These are phyloP conservation scores for Chalaropsis ovoidea DNA, from an alignment of 2,329 filamentous ascomycete genomes.

Conservation along the genomic window DNA sequence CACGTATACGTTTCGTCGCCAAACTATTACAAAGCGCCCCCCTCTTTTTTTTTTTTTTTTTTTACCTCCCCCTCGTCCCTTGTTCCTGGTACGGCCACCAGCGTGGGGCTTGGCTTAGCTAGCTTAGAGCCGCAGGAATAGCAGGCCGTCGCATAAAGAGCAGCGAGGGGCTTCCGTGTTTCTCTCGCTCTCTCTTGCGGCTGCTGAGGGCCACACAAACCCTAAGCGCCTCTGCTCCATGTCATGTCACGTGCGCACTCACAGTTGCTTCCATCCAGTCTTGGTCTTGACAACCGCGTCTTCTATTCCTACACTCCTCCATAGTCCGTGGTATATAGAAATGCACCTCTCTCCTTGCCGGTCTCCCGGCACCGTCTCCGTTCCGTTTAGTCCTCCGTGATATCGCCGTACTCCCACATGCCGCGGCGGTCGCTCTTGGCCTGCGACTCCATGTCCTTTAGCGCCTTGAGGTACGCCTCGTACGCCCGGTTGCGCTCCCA, in stretches of 20 bases:
- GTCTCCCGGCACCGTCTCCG: neutral
- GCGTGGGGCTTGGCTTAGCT: too few species aligned
- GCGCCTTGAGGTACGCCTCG: slow-evolving; percentile 56
- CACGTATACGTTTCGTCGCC: neutral
- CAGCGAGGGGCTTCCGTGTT: neutral
- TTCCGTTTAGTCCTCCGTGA: slow-evolving; percentile 66
- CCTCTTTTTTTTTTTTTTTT: neutral
- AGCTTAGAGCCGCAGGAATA: slow-evolving; percentile 17
- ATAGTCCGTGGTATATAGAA: slow-evolving; percentile 9
- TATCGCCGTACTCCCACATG: slow-evolving; percentile 97
- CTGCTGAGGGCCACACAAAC: too few species aligned
- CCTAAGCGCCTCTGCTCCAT: too few species aligned
- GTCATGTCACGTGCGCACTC: neutral
- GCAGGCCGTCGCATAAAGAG: slow-evolving; percentile 13
- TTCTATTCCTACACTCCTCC: neutral
- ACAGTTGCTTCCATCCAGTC: neutral
- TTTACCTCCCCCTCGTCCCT: neutral
- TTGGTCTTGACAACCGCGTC: neutral
- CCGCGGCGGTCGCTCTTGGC: slow-evolving; percentile 73
- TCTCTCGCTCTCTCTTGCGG: too few species aligned
- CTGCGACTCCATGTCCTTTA: slow-evolving; percentile 62
- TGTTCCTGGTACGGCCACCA: slow-evolving; percentile 5
- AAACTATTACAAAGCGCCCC: neutral
- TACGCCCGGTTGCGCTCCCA: slow-evolving; percentile 72
- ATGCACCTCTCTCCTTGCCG: neutral